Evolutionary conservation across 345 rosid species (phyloP), one percentile per base, ranked within the genome.

Genomic region (Populus simonii): DNA sequence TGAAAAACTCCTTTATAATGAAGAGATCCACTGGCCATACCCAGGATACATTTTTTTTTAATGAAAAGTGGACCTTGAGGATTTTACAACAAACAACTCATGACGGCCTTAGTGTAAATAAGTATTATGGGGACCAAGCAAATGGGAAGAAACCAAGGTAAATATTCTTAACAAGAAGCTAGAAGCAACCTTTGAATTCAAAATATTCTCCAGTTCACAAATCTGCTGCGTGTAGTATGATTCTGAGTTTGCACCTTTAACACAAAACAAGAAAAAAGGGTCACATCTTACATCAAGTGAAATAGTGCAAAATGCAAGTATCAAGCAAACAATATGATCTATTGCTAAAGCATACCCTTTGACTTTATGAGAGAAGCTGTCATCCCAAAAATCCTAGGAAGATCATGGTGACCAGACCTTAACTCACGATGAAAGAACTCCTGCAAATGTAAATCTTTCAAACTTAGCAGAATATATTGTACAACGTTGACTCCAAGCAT

Each of bases 371-470:
- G 99, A 66, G 98, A 96, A 45, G 98, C 98, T 38, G 97, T 96
- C 99, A 93, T 89, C 68, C 99, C 99, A 70, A 91, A 85, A 82
- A 96, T 90, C 85, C 93, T 82, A 2, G 99, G 99, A 81, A 92
- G 86, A 66, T 79, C 31, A 6, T 74, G 57, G 47, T 13, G 71
- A 79, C 84, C 84, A 69, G 83, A 81, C 22, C 31, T 38, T 20
- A 89, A 72, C 66, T 83, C 82, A 6, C 70, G 80, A 79, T 92
- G 93, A 87, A 91, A 96, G 77, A 91, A 96, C 75, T 96, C 98
- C 99, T 96, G 88, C 51, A 83, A 61, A 78, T 68, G 76, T 35
- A 72, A 66, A 76, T 73, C 71, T 59, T 31, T 43, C 31, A 57
- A 69, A 10, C 1, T 23, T 17, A 33, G 49, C n/a, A 55, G 47